Evolutionary conservation across 805 yeast species (phyloP), one percentile per base, ranked within the genome.

Genomic region (Wickerhamiella dianesei): DNA sequence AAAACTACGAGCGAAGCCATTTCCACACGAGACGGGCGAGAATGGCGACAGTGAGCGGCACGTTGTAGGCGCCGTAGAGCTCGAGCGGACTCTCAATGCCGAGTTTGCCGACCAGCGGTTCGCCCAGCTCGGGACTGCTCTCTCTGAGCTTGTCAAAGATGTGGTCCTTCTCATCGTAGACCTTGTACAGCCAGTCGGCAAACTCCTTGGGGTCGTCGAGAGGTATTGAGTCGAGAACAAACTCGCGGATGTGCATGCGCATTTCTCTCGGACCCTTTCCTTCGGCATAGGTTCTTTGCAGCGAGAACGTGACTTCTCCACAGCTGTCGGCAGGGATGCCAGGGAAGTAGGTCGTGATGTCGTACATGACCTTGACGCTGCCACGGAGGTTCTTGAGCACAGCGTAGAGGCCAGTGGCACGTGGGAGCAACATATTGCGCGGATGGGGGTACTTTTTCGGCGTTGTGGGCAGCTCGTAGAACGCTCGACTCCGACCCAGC

Each of bases 141-240:
- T 66, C 58, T 57, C 75, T 79, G 56, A 76, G 84, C 16, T 61
- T 59, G n/a, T 73, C 78, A 76, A 92, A 69, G 43, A 80, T 61
- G 43, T 62, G 64, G 63, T 92, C 97, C 62, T 92, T 92, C 52
- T 76, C 80, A 17, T 65, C 58, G 97, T 97, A 92, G 9, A 75
- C 64, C 2, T 71, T 63, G 50, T 69, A 71, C 41, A 92, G 63
- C 98, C 98, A 92, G 20, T 72, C 64, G 45, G 79, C 82, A 58
- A 92, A 87, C 43, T 63, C 67, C 44, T 74, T 74, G 18, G 48
- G 20, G 43, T 72, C 70, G 21, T 73, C 71, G 54, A 67, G 68
- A 0, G 95, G 95, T 14, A 86, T 82, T 6, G 79, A 83, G 3
- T 64, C 56, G 8, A 85, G 56, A 8, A 67, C 66, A 52, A 74